Evolutionary conservation across 495 filamentous ascomycete species (phyloP), one percentile per base, ranked within the genome.

Genomic region (Xylaria telfairii): DNA sequence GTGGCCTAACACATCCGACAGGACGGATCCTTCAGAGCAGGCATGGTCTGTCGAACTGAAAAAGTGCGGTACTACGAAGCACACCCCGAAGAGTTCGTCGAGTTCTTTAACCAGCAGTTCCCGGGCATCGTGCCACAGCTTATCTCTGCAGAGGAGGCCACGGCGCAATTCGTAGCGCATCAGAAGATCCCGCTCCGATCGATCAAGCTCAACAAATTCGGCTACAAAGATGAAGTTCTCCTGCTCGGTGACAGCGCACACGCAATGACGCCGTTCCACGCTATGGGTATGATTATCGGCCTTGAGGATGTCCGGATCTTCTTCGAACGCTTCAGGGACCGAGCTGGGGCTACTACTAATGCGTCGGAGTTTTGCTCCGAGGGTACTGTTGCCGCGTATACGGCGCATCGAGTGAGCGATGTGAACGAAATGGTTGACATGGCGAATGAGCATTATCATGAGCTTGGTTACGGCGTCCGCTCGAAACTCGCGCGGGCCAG

Each of bases 231-330:
- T 42, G 87, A 85, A 53, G 89, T 85, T 37, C 89, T 92, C 56
- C 91, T 95, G 62, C 76, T 95, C 30, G 92, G 92, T 49, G 92
- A 95, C 71, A 91, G 93, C 41, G 91, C 92, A 0, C 93, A 95
- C 77, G 92, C 92, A 37, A 93, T 95, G 83, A 90, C 95, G 0
- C 92, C 93, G 0, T 95, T 95, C 84, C 89, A 92, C 78, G 88
- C 88, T 32, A 87, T 94, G 75, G 88, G 90, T 53, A 87, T 92
- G 77, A 91, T 95, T 76, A 86, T 92, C 61, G 86, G 90, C 15
- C 85, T 95, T 69, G 87, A 92, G 77, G 86, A 93, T 74, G 85
- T 92, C 56, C 80, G 87, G 5, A 81, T 92, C 41, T 84, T 94
- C 17, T 88, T 93, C 76, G 79, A 89, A 57, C 39, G 47, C 10